These are phyloP conservation scores for Alternaria gaisen DNA, from an alignment of 2,329 filamentous ascomycete species.

Conservation along the genomic window DNA sequence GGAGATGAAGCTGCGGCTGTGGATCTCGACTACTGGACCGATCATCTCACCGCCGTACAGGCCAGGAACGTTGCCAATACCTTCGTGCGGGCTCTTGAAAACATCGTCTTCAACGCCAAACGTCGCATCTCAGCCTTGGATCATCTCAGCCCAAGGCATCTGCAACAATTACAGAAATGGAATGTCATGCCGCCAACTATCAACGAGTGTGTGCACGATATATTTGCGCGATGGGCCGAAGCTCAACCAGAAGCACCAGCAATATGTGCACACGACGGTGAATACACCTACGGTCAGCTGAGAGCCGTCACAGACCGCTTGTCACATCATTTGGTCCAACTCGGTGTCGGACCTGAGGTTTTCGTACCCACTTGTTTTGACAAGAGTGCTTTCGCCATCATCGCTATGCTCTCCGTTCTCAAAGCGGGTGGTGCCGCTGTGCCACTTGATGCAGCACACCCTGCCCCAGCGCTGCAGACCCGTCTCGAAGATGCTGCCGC, in stretches of 20 bases:
- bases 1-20: conserved; percentile 48
- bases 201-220: conserved; percentile 43
- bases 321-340: conserved; percentile 39
- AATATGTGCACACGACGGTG: conserved; percentile 45
- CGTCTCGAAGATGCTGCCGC: conserved; percentile 52
- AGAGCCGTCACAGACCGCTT: conserved; percentile 35
- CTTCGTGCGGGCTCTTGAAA: conserved; percentile 42
- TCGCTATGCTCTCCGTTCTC: conserved; percentile 52
- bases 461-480: conserved; percentile 48
- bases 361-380: conserved; percentile 52
- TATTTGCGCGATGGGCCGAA: conserved; percentile 36
- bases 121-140: conserved; percentile 47
- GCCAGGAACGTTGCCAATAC: conserved; percentile 45
- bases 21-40: conserved; percentile 48
- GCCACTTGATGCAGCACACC: conserved; percentile 49
- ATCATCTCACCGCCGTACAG: conserved; percentile 43
- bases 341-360: conserved; percentile 43
- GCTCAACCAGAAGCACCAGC: conserved; percentile 40
- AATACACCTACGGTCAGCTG: conserved; percentile 46
- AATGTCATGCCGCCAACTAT: conserved; percentile 44
- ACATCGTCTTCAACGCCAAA: conserved; percentile 50
- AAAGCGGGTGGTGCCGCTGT: conserved; percentile 50
- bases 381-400: conserved; percentile 47
- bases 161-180: conserved; percentile 41
- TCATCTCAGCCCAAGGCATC: conserved; percentile 50